Conservation (phyloP, 2,329 filamentous ascomycete species). For the Verticillium dahliae region DNA sequence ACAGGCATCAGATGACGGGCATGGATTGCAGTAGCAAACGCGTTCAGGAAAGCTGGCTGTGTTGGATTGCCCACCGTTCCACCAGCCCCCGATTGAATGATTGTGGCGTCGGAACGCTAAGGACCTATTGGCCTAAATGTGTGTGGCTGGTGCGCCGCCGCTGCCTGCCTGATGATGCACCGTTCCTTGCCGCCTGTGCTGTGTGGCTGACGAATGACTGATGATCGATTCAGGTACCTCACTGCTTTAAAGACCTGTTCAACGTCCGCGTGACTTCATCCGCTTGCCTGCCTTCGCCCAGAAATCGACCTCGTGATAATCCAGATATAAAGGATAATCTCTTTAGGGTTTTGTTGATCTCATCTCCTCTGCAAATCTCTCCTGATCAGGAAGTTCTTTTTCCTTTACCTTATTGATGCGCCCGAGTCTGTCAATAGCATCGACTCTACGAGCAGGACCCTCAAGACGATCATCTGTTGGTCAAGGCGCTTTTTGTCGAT, state of each 20-base stretch:
- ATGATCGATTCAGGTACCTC: neutral
- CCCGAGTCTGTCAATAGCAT: neutral
- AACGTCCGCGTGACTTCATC: neutral
- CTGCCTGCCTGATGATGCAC: neutral
- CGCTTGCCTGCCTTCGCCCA: neutral
- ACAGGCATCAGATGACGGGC: neutral
- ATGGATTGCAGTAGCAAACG: neutral
- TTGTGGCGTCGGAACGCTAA: neutral
- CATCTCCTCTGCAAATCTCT: neutral
- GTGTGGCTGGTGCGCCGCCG: neutral
- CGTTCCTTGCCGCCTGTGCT: neutral
- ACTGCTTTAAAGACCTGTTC: neutral
- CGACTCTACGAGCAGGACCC: neutral
- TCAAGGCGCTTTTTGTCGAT: neutral
- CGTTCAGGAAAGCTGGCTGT: neutral
- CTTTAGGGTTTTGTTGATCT: neutral
- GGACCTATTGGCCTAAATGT: neutral
- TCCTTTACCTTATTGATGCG: neutral
- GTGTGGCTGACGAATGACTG: neutral
- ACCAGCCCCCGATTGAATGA: neutral
- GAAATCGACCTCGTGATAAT: neutral
- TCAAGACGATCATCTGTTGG: neutral
- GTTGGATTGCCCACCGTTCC: neutral
- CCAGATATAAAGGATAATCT: neutral
- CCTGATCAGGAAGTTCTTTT: neutral